These are phyloP conservation scores for Cyphellophora attinorum DNA, from an alignment of 2,329 filamentous ascomycete genomes.

Conservation along the genomic window DNA sequence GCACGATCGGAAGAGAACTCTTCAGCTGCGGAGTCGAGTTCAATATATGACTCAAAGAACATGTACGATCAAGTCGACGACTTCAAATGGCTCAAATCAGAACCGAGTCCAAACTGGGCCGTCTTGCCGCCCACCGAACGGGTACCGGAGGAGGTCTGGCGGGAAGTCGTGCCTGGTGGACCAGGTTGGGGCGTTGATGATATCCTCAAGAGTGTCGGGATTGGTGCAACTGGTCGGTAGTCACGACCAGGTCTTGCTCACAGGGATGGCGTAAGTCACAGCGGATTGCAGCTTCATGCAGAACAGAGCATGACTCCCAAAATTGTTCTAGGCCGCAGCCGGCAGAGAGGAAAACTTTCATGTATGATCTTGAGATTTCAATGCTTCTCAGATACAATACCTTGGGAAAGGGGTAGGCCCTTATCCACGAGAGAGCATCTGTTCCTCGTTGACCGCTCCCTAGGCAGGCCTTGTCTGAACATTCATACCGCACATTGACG, in stretches of 20 bases:
- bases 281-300: too few species aligned
- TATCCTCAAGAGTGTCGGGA: slow-evolving; percentile 42
- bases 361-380: too few species aligned
- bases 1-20: too few species aligned
- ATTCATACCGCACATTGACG: too few species aligned
- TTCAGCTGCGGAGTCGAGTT: background rate
- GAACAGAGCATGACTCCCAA: too few species aligned
- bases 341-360: too few species aligned
- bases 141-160: slow-evolving; percentile 58
- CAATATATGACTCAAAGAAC: slow-evolving; percentile 34
- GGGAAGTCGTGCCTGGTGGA: slow-evolving; percentile 54
- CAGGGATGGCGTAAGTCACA: background rate
- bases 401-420: too few species aligned
- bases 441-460: too few species aligned
- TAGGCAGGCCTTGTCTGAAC: too few species aligned
- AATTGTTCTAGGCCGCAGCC: too few species aligned
- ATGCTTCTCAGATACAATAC: too few species aligned
- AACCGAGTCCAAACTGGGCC: slow-evolving; percentile 76
- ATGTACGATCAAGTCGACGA: slow-evolving; percentile 89
- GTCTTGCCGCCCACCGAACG: slow-evolving; percentile 53
- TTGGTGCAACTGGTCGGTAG: background rate
- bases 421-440: too few species aligned
- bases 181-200: slow-evolving; percentile 54
- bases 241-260: background rate
- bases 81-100: slow-evolving; percentile 91